Evolutionary conservation across 2,329 filamentous ascomycete species (phyloP).

Genomic region (Sporothrix schenckii): DNA sequence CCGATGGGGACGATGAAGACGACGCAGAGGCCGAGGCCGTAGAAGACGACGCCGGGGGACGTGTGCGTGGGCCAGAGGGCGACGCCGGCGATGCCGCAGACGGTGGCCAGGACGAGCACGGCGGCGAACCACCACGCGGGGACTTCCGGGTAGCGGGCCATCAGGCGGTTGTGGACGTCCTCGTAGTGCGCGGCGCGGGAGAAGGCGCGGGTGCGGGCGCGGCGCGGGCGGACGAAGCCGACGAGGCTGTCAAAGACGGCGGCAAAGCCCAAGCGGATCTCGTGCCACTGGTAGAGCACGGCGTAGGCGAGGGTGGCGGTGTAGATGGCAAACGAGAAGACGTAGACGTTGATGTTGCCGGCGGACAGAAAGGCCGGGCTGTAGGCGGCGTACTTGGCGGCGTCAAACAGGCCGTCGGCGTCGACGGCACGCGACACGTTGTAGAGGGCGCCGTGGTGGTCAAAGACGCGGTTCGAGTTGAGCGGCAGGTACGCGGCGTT

Average conservation of each 20-base stretch:
- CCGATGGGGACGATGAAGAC: conserved; percentile 57
- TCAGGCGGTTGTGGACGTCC: conserved; percentile 53
- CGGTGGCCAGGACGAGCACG: conserved; percentile 50
- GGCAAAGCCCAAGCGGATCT: conserved; percentile 33
- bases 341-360: conserved; percentile 55
- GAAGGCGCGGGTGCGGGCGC: not conserved
- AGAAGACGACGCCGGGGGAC: conserved; percentile 55
- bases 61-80: conserved; percentile 56
- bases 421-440: not conserved
- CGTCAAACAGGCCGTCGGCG: not conserved
- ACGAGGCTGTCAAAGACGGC: conserved; percentile 27
- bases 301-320: conserved; percentile 56
- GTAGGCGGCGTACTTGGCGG: conserved; percentile 51
- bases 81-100: conserved; percentile 52
- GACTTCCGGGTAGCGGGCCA: conserved; percentile 52
- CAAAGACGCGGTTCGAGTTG: conserved; percentile 18
- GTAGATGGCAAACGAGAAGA: conserved; percentile 60
- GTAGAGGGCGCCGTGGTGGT: not conserved
- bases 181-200: conserved; percentile 29
- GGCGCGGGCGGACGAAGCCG: conserved; percentile 22
- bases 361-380: conserved; percentile 57
- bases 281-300: conserved; percentile 46
- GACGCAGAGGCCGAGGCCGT: conserved; percentile 53
- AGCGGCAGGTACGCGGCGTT: not conserved
- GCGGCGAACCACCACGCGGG: conserved; percentile 60